phyloP scores from a whole-genome alignment of 163 green algal species.

The Chlamydomonas reinhardtii region DNA sequence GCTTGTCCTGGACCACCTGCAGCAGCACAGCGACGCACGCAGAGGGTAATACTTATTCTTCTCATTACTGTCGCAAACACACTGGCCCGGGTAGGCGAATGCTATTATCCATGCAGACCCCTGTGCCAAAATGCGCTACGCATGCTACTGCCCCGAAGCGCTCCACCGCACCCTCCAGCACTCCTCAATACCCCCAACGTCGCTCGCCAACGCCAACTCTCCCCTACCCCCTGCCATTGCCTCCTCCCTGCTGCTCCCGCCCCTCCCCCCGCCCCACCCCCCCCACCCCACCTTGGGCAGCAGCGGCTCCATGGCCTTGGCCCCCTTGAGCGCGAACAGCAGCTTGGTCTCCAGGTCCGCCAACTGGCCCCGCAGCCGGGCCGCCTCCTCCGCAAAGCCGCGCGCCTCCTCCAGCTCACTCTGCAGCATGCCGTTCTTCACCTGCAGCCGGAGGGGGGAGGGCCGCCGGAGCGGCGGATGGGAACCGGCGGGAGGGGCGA shows the following conservation, averaged over 20 bases:
- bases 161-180: too few relatives aligned
- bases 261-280: too few relatives aligned
- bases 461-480: neutral
- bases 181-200: too few relatives aligned
- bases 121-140: too few relatives aligned
- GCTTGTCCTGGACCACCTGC: slow-evolving; percentile 42
- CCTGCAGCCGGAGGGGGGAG: neutral
- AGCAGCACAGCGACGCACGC: neutral
- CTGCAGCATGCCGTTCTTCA: slow-evolving; percentile 56
- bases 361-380: slow-evolving; percentile 15
- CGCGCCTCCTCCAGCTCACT: slow-evolving; percentile 51
- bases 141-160: too few relatives aligned
- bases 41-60: neutral
- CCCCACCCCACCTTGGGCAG: slow-evolving; percentile 33
- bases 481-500: too few relatives aligned
- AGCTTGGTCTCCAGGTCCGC: slow-evolving; percentile 47
- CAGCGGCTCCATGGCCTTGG: slow-evolving; percentile 11
- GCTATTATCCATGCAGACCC: too few relatives aligned
- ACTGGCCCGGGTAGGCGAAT: too few relatives aligned
- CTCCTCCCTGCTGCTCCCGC: too few relatives aligned
- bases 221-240: too few relatives aligned
- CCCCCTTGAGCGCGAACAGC: slow-evolving; percentile 44
- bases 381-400: slow-evolving; percentile 18
- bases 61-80: too few relatives aligned
- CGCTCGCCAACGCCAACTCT: too few relatives aligned